These are phyloP conservation scores for Eutypa lata DNA, from an alignment of 2,329 filamentous ascomycete species.

Conservation along the genomic window DNA sequence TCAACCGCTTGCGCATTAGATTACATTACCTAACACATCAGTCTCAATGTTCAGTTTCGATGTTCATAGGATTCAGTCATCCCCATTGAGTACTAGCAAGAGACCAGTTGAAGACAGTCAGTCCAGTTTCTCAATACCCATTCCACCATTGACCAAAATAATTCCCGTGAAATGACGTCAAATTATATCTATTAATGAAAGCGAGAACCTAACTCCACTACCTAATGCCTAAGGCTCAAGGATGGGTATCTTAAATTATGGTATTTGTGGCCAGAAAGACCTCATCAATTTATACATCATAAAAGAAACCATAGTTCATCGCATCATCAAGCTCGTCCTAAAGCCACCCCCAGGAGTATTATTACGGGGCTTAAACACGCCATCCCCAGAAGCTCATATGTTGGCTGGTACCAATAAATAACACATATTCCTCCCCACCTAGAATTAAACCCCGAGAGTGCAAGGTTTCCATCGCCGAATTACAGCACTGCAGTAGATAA, in stretches of 20 bases:
- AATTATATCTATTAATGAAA: constrained; percentile 11
- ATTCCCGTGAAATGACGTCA: background rate
- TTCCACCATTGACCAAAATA: too few relatives aligned
- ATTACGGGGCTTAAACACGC: constrained; percentile 20
- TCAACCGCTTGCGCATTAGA: too few relatives aligned
- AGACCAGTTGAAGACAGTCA: too few relatives aligned
- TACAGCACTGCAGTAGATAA: too few relatives aligned
- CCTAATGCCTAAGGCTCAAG: constrained; percentile 21
- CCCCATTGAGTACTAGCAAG: too few relatives aligned
- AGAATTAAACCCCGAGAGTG: background rate
- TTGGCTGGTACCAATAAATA: constrained; percentile 1
- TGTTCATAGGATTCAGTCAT: too few relatives aligned
- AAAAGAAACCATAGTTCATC: constrained; percentile 19
- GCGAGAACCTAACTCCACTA: constrained; percentile 25
- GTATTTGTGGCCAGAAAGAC: constrained; percentile 23
- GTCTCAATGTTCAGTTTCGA: too few relatives aligned
- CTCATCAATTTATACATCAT: constrained; percentile 30
- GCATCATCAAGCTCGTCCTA: constrained; percentile 18
- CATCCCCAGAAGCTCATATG: constrained; percentile 15
- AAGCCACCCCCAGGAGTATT: constrained; percentile 10
- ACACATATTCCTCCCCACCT: constrained; percentile 4
- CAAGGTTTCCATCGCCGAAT: background rate
- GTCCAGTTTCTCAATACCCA: too few relatives aligned
- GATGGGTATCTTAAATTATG: constrained; percentile 27
- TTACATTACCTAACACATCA: too few relatives aligned